A percentile compares a stretch with the other conserved stretches of the same genome.
Conservation (phyloP, 1,139 yeast genomes). For the Pichia cactophila region DNA sequence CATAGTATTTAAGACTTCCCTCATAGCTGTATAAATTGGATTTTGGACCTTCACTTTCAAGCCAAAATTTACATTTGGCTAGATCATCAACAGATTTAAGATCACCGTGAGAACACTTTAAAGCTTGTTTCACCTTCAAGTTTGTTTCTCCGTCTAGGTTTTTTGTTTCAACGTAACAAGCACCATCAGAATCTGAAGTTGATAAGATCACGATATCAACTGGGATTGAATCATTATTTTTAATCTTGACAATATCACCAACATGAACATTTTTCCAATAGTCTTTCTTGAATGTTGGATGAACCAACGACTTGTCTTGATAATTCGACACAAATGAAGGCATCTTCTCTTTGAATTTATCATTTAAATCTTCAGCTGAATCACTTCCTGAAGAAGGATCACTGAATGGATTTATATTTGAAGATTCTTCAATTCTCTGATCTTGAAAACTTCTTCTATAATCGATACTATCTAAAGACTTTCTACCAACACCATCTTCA, state of each 20-base stretch:
- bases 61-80: slow-evolving; percentile 67
- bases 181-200: slow-evolving; percentile 83
- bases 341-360: slow-evolving; percentile 10
- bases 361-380: slow-evolving; percentile 10
- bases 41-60: slow-evolving; percentile 89
- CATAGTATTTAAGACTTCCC: slow-evolving; percentile 69
- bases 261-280: slow-evolving; percentile 86
- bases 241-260: slow-evolving; percentile 80
- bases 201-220: slow-evolving; percentile 80
- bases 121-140: slow-evolving; percentile 69
- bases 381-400: slow-evolving; percentile 22
- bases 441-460: slow-evolving; percentile 23
- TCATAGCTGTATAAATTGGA: slow-evolving; percentile 76
- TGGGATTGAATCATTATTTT: slow-evolving; percentile 87
- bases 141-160: slow-evolving; percentile 96
- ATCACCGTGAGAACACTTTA: slow-evolving; percentile 55
- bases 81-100: slow-evolving; percentile 46
- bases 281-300: slow-evolving; percentile 48
- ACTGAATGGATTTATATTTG: slow-evolving; percentile 18
- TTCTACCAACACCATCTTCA: slow-evolving; percentile 27
- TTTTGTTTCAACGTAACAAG: slow-evolving; percentile 88
- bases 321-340: slow-evolving; percentile 25
- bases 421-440: slow-evolving; percentile 14
- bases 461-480: slow-evolving; percentile 28
- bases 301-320: slow-evolving; percentile 12